Conservation (phyloP, 2,329 filamentous ascomycete species). For the Moelleriella libera region DNA sequence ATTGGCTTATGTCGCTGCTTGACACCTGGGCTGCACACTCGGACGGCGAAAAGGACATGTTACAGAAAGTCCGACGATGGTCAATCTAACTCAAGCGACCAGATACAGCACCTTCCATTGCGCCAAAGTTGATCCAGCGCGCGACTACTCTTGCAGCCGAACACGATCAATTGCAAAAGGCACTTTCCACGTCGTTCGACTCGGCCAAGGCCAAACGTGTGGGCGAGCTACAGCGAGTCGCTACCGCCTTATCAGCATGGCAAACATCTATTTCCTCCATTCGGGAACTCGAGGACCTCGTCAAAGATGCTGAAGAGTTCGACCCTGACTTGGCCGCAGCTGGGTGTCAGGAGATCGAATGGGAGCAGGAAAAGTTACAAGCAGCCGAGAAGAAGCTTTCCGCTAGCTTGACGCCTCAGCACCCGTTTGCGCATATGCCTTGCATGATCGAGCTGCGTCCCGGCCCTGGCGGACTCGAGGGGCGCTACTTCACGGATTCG, state of each 20-base stretch:
- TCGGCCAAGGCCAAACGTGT: slow-evolving; percentile 40
- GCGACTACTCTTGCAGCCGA: slow-evolving; percentile 44
- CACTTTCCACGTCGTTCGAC: slow-evolving; percentile 41
- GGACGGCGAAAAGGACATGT: too few relatives aligned
- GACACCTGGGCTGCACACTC: too few relatives aligned
- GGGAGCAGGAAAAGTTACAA: slow-evolving; percentile 47
- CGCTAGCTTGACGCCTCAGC: slow-evolving; percentile 65
- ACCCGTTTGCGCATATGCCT: slow-evolving; percentile 80
- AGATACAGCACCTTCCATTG: slow-evolving; percentile 19
- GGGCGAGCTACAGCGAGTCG: slow-evolving; percentile 46
- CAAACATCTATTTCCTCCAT: slow-evolving; percentile 38
- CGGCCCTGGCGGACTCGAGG: slow-evolving; percentile 83
- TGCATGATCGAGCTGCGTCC: slow-evolving; percentile 88
- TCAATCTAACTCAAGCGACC: neutral
- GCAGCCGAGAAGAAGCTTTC: slow-evolving; percentile 55
- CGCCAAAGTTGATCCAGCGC: slow-evolving; percentile 42
- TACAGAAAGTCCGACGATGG: too few relatives aligned
- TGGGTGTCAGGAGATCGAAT: slow-evolving; percentile 66
- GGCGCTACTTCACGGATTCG: slow-evolving; percentile 76
- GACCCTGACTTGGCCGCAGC: slow-evolving; percentile 63
- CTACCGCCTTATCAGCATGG: slow-evolving; percentile 43
- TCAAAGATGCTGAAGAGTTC: slow-evolving; percentile 25
- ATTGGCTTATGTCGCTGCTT: too few relatives aligned
- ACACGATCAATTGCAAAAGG: slow-evolving; percentile 36
- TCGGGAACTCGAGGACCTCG: slow-evolving; percentile 36